phyloP scores from a whole-genome alignment of 192 early-diverging fungal genomes.

The Helicostylum pulchrum region DNA sequence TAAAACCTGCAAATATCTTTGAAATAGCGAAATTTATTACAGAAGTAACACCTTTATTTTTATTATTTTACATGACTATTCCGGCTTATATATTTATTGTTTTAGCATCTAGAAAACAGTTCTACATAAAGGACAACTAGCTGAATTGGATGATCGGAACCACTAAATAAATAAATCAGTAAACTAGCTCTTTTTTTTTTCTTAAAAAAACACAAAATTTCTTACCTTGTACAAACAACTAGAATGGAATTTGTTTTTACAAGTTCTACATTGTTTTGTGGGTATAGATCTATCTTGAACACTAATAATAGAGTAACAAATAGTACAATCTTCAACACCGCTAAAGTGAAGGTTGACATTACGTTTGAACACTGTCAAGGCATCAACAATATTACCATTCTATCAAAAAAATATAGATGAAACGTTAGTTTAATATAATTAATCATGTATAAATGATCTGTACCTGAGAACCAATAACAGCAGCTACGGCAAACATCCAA shows the following conservation, averaged over 20 bases:
- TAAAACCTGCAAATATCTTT: too few relatives aligned
- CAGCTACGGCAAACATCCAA: slow-evolving; percentile 56
- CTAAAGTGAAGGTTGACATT: slow-evolving; percentile 93
- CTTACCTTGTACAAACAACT: slow-evolving; percentile 87
- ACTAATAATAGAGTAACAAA: slow-evolving; percentile 96
- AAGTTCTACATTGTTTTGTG: slow-evolving; percentile 85
- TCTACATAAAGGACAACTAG: slow-evolving; percentile 58
- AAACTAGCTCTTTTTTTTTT: neutral
- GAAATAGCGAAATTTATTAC: too few relatives aligned
- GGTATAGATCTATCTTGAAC: slow-evolving; percentile 84
- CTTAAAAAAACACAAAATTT: neutral
- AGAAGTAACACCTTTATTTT: neutral
- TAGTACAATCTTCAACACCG: slow-evolving; percentile 96
- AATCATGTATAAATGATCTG: neutral
- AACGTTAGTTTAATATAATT: slow-evolving; percentile 48
- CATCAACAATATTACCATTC: slow-evolving; percentile 79
- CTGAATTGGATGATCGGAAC: slow-evolving; percentile 59
- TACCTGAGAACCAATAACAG: slow-evolving; percentile 46
- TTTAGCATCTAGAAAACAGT: slow-evolving; percentile 42
- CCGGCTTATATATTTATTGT: neutral
- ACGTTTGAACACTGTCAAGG: slow-evolving; percentile 70
- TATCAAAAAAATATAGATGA: slow-evolving; percentile 50
- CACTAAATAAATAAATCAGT: slow-evolving; percentile 33
- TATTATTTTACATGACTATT: neutral
- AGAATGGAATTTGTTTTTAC: slow-evolving; percentile 93